Base-by-base conservation (phyloP, 2,329 filamentous ascomycete genomes). In the Aspergillus hiratsukae region DNA sequence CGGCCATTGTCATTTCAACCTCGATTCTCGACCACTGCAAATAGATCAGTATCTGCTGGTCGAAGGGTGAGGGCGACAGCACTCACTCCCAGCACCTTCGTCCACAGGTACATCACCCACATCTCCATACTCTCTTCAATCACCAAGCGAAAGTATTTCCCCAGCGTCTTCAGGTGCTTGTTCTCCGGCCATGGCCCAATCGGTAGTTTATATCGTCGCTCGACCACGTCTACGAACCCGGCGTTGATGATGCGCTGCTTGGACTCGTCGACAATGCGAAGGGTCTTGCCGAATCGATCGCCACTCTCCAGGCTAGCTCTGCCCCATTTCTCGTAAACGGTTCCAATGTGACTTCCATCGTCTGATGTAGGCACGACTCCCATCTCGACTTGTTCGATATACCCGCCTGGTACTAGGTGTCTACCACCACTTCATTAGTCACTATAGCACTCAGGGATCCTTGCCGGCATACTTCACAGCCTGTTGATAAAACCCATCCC, bases 371-470 rank as follows among this genome's bases (percentile, higher is more conserved):
- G 71, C 4, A 72, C 69, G 0, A 77, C 70, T 1, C 71, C 70
- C 57, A 77, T 69, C 58, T 80, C 78, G 10, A 75, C 72, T 29
- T 66, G 64, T 60, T 76, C 73, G 49, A 75, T 66, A 52, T 67
- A 74, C 37, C 66, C 71, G 21, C 72, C 72, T 1, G 72, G 72
- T n/a, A 63, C 61, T n/a, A 74, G 61, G 56, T 73, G 69, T 11
- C 69, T 72, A 17, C 3, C 31, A 37, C 29, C 23, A 21, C 21
- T 5, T 21, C 9, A 45, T 45, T 23, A 45, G 41, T 10, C 19
- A 23, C 21, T 19, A 45, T 3, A 45, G 14, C n/a, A n/a, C n/a
- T n/a, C n/a, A n/a, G n/a, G n/a, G n/a, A n/a, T n/a, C n/a, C n/a
- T n/a, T n/a, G n/a, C n/a, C n/a, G n/a, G 69, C 56, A 73, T 69